Percentiles rank a stretch among this genome's conserved stretches.
Evolutionary conservation across 495 filamentous ascomycete genomes (phyloP).

Genomic region (Aspergillus saccharolyticus): DNA sequence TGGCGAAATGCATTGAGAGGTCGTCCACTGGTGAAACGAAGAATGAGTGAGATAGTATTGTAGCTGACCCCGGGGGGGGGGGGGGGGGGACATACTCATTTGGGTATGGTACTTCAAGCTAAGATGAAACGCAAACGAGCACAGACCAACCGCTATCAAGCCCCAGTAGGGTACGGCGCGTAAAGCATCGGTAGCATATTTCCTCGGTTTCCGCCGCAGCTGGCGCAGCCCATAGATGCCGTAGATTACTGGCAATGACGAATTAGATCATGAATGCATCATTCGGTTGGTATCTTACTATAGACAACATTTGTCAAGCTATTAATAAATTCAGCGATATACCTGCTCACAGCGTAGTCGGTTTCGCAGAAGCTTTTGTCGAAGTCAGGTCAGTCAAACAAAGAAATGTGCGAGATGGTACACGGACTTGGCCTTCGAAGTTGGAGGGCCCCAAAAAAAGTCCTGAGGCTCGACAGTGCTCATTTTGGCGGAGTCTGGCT

Average conservation of each 20-base stretch:
- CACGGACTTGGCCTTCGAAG: no score
- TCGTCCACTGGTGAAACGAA: constrained; percentile 41
- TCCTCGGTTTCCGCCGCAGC: constrained; percentile 17
- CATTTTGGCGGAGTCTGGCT: no score
- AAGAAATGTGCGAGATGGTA: no score
- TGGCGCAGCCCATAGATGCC: constrained; percentile 32
- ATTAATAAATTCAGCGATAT: constrained; percentile 55
- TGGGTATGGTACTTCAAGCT: constrained; percentile 50
- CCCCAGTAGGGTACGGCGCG: constrained; percentile 43
- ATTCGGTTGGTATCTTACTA: no score
- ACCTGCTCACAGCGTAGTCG: constrained; percentile 51
- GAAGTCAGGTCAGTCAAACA: no score
- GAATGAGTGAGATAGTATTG: no score
- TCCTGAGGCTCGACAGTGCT: no score
- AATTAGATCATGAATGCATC: no score
- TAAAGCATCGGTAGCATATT: constrained; percentile 16
- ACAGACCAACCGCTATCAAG: constrained; percentile 53
- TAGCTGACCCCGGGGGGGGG: no score
- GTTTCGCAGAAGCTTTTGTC: no score
- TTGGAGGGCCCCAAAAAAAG: no score
- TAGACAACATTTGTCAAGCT: constrained; percentile 50
- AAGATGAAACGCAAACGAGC: constrained; percentile 48
- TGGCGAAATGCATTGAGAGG: constrained; percentile 53
- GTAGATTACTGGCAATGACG: constrained; percentile 29
- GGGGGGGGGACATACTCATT: constrained; percentile 35